Conservation (phyloP, 148 eudicot genomes). For the Chenopodium quinoa region DNA sequence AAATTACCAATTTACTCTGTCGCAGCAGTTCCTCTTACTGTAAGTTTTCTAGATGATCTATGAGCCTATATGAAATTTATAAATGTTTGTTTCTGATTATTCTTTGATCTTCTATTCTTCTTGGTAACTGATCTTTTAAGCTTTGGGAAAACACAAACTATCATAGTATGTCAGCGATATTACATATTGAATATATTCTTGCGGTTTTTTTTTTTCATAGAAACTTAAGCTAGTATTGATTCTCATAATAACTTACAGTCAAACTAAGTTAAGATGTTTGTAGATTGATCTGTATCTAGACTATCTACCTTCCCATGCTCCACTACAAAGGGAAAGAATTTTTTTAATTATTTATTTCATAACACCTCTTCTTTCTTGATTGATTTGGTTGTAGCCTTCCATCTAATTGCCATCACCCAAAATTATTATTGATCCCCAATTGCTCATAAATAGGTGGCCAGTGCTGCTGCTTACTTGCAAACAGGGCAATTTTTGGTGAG, state of each 20-base stretch:
- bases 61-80: neutral
- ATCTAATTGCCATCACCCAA: neutral
- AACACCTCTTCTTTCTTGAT: neutral
- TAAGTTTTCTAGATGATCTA: constrained; percentile 37
- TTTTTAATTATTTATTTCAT: neutral
- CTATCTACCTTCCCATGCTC: neutral
- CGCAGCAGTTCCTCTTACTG: constrained; percentile 88
- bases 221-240: neutral
- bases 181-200: neutral
- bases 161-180: neutral
- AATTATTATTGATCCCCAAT: constrained; percentile 11
- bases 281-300: no score
- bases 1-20: constrained; percentile 91
- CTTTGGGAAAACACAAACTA: neutral
- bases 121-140: neutral
- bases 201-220: neutral
- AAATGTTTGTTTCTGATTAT: neutral
- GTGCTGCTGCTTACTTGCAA: constrained; percentile 81
- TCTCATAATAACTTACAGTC: neutral
- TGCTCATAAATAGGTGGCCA: constrained; percentile 56
- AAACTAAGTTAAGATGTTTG: neutral
- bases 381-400: neutral
- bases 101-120: neutral
- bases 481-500: constrained; percentile 52
- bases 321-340: neutral